phyloP scores from a whole-genome alignment of 257 asterid species.

The Solanum raphanifolium region DNA sequence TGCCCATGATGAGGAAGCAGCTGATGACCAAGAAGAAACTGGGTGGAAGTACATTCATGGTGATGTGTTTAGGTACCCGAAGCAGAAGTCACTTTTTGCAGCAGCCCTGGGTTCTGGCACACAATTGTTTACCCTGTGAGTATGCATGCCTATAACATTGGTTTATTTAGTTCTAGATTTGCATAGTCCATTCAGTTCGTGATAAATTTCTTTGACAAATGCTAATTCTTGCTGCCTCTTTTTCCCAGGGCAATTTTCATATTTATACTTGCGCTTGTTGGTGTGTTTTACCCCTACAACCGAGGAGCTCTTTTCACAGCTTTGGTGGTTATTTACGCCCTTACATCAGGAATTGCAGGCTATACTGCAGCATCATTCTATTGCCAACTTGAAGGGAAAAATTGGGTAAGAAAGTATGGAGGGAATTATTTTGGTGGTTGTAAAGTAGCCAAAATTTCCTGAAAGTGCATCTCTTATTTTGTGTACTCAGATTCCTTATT shows the following conservation, averaged over 20 bases:
- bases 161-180: neutral
- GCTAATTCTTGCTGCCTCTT: neutral
- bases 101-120: conserved; percentile 25
- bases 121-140: conserved; percentile 21
- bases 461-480: neutral
- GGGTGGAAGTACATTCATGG: conserved; percentile 29
- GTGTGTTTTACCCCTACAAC: conserved; percentile 25
- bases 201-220: neutral
- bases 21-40: conserved; percentile 28
- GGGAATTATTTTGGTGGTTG: neutral
- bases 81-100: conserved; percentile 18
- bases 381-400: conserved; percentile 24
- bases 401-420: conserved; percentile 12
- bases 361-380: conserved; percentile 24
- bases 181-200: neutral
- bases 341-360: conserved; percentile 24
- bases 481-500: neutral
- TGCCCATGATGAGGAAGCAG: conserved; percentile 24
- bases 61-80: conserved; percentile 21
- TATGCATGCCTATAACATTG: neutral
- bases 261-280: conserved; percentile 19
- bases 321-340: conserved; percentile 22
- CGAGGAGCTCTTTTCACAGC: conserved; percentile 27
- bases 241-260: conserved; percentile 18
- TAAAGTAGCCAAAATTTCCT: neutral